Base-by-base conservation (phyloP, 768 basidiomycete species). In the Auricularia sp. region DNA sequence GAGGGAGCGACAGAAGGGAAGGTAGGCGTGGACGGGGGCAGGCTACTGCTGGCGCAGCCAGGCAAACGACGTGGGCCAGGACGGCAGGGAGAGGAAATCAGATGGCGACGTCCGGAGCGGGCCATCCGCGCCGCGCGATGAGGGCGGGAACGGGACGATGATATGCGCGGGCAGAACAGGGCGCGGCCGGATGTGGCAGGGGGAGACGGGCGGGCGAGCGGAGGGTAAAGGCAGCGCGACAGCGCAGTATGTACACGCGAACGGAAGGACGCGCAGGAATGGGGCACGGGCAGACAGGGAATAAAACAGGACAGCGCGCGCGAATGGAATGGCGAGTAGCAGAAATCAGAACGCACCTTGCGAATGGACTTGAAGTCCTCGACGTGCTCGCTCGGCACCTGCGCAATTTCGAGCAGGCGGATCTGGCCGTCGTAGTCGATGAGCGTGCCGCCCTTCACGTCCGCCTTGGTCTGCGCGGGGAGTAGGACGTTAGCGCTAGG, bases 351-450 rank as follows among this genome's bases (percentile, higher is more conserved):
- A 42, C 39, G 39, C 39, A 8, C 16, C 29, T 13, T 16, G 70
- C 74, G 63, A 69, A 86, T 80, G 18, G 88, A 87, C 77, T 94
- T 94, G 84, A 95, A 97, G 77, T 95, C 94, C 74, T 95, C 91
- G 62, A 92, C 85, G 75, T 95, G 94, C 73, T 95, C 94, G 47
- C 85, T 87, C 35, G 94, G 93, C 33, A 96, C 94, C 75, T 97
- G 94, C 35, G 94, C 93, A 67, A 97, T 91, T 79, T 97, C 94
- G 65, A 97, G 86, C 64, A 97, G 80, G 62, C 92, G 86, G 63
- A 95, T 84, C 39, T 84, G 85, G 54, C 92, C 94, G 45, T 97
- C 90, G 73, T 94, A 94, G 76, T 94, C 89, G 69, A 95, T 89
- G 71, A 94, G 82, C 65, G 92, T 93, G 75, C 91, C 91, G 77